These are phyloP conservation scores for Hymenotorrendiella dingleyae DNA, from an alignment of 2,329 filamentous ascomycete genomes.

Conservation along the genomic window DNA sequence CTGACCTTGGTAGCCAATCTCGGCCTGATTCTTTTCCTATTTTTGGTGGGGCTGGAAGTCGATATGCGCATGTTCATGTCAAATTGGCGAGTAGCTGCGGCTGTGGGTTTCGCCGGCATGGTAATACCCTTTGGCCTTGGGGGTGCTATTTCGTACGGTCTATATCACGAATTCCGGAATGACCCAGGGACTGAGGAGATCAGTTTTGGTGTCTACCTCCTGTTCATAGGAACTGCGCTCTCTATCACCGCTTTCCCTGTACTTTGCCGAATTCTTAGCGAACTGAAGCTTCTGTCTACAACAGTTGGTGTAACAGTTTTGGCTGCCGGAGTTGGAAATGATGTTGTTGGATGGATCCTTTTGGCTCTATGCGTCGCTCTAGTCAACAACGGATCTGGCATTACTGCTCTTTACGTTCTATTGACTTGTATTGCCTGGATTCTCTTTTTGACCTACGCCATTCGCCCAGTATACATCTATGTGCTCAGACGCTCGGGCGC, in stretches of 20 bases:
- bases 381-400: slow-evolving; percentile 77
- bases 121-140: slow-evolving; percentile 76
- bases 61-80: slow-evolving; percentile 70
- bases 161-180: slow-evolving; percentile 65
- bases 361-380: slow-evolving; percentile 89
- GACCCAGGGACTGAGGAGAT: slow-evolving; percentile 47
- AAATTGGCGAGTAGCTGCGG: slow-evolving; percentile 76
- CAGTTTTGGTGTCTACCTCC: slow-evolving; percentile 55
- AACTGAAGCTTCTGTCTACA: slow-evolving; percentile 78
- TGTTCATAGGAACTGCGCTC: slow-evolving; percentile 90
- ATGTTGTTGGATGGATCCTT: slow-evolving; percentile 86
- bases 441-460: slow-evolving; percentile 64
- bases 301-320: slow-evolving; percentile 83
- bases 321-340: slow-evolving; percentile 87
- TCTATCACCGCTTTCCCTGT: slow-evolving; percentile 91
- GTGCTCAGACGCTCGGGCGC: slow-evolving; percentile 67
- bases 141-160: slow-evolving; percentile 71
- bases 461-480: slow-evolving; percentile 72
- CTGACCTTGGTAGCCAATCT: slow-evolving; percentile 76
- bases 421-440: slow-evolving; percentile 70
- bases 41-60: slow-evolving; percentile 82
- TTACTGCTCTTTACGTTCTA: slow-evolving; percentile 81
- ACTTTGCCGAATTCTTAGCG: slow-evolving; percentile 86
- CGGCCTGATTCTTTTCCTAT: slow-evolving; percentile 78
- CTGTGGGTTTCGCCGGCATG: slow-evolving; percentile 76